phyloP scores from a whole-genome alignment of 495 filamentous ascomycete genomes.

The Glonium stellatum region DNA sequence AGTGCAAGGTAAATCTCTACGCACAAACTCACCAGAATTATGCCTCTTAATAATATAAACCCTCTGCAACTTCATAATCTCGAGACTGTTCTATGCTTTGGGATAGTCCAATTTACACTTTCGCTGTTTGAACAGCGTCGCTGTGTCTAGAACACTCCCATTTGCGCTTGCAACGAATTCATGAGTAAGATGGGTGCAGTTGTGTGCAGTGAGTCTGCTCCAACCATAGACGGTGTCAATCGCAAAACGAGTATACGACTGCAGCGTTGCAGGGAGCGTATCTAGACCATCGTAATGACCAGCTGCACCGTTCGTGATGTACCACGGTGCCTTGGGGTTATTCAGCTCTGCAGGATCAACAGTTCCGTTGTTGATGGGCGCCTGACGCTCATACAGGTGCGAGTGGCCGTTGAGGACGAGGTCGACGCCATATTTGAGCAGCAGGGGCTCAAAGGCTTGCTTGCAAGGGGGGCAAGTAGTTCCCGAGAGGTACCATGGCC shows the following conservation, averaged over 20 bases:
- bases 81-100: too few relatives aligned
- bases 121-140: slow-evolving; percentile 30
- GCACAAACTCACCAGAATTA: too few relatives aligned
- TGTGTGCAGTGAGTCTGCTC: slow-evolving; percentile 33
- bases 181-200: slow-evolving; percentile 34
- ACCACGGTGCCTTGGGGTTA: slow-evolving; percentile 21
- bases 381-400: slow-evolving; percentile 37
- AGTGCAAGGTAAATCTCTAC: too few relatives aligned
- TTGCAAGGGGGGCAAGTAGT: slow-evolving; percentile 22
- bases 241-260: background rate
- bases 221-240: slow-evolving; percentile 29
- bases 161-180: slow-evolving; percentile 35
- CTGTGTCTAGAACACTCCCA: slow-evolving; percentile 32
- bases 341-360: slow-evolving; percentile 14
- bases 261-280: background rate
- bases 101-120: background rate
- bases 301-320: slow-evolving; percentile 22
- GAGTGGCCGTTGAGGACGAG: slow-evolving; percentile 25
- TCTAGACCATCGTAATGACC: slow-evolving; percentile 20
- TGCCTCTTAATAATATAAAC: too few relatives aligned
- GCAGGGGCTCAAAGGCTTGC: slow-evolving; percentile 8
- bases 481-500: slow-evolving; percentile 14
- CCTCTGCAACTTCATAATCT: too few relatives aligned
- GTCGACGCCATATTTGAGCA: slow-evolving; percentile 12
- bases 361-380: slow-evolving; percentile 35